These are phyloP conservation scores for Tulasnella sp. DNA, from an alignment of 768 basidiomycete genomes.

Conservation along the genomic window DNA sequence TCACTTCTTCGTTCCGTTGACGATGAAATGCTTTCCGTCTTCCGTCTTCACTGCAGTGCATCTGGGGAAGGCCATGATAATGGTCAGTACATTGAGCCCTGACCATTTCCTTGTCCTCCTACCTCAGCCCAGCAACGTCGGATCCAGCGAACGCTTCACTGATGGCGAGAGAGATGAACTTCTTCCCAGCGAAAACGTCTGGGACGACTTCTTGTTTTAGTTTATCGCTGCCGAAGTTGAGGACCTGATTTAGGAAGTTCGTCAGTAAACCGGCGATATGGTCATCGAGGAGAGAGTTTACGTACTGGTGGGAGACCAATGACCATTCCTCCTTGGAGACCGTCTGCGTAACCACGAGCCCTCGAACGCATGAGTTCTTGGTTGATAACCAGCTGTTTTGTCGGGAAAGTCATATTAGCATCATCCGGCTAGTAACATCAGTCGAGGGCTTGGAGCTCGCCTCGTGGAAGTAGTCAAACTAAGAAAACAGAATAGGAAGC, in stretches of 20 bases:
- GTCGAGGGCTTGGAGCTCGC: too few relatives aligned
- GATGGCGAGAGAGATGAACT: slow-evolving; percentile 83
- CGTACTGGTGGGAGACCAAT: slow-evolving; percentile 82
- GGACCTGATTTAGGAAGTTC: slow-evolving; percentile 33
- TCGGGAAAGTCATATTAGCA: not conserved
- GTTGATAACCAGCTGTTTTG: slow-evolving; percentile 56
- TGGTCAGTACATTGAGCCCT: not conserved
- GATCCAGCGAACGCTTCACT: slow-evolving; percentile 90
- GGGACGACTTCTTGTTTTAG: slow-evolving; percentile 60
- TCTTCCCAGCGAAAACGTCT: slow-evolving; percentile 64
- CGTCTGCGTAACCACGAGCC: slow-evolving; percentile 81
- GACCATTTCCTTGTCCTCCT: not conserved
- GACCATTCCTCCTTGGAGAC: slow-evolving; percentile 37
- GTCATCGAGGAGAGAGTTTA: slow-evolving; percentile 32
- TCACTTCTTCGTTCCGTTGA: slow-evolving; percentile 90
- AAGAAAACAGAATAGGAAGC: not conserved
- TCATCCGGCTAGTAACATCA: not conserved
- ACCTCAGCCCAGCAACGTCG: slow-evolving; percentile 61
- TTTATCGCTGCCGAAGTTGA: slow-evolving; percentile 78
- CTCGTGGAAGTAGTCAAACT: slow-evolving; percentile 91
- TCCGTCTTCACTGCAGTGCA: slow-evolving; percentile 57
- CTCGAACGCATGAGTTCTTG: slow-evolving; percentile 76
- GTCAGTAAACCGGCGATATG: slow-evolving; percentile 41
- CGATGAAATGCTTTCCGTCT: slow-evolving; percentile 81
- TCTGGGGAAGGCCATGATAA: slow-evolving; percentile 40